Conservation (phyloP, 345 rosid genomes). For the Camelina laxa region DNA sequence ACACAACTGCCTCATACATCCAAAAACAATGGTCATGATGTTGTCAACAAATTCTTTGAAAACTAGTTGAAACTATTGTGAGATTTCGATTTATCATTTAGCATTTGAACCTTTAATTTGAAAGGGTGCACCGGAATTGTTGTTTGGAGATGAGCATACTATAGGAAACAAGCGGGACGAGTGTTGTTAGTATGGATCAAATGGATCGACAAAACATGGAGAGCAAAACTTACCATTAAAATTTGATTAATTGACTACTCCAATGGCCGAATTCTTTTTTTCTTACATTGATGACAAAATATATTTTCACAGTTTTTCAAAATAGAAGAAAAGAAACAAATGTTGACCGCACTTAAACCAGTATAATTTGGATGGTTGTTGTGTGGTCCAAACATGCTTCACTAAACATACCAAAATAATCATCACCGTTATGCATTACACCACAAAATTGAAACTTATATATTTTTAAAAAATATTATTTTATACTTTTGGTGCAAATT, state of each 20-base stretch:
- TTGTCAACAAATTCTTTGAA: neutral
- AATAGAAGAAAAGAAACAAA: neutral
- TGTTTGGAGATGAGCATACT: neutral
- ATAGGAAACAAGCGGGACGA: neutral
- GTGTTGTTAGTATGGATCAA: neutral
- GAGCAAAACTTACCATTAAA: neutral
- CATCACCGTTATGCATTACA: neutral
- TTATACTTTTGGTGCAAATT: no score
- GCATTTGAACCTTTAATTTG: neutral
- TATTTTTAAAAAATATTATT: no score
- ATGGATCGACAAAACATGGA: neutral
- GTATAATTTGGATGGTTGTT: neutral
- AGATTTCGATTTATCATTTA: neutral
- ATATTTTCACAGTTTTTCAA: no score
- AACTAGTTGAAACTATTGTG: neutral
- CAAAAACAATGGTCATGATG: conserved; percentile 7
- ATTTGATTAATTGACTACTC: neutral
- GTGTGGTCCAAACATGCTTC: neutral
- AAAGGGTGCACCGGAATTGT: neutral
- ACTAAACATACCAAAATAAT: neutral
- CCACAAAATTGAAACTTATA: no score
- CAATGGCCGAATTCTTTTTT: neutral
- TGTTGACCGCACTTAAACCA: neutral
- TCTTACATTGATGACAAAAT: no score
- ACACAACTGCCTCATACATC: conserved; percentile 1